These are phyloP conservation scores for Pulicaria dysenterica DNA, from an alignment of 129 eudicot species.

Conservation along the genomic window DNA sequence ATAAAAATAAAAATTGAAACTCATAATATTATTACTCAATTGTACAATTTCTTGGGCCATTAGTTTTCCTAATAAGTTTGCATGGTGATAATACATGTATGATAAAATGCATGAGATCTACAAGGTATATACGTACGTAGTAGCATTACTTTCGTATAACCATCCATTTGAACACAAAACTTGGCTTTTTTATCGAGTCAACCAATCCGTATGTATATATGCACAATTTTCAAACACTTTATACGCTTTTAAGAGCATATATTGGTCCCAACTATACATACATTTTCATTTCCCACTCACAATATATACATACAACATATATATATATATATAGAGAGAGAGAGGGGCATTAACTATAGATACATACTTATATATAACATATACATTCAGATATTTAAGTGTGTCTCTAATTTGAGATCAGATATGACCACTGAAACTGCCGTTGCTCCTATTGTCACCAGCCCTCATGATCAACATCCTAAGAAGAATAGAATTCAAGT, in stretches of 20 bases:
- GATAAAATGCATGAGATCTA: conserved; percentile 6
- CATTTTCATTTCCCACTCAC: conserved; percentile 21
- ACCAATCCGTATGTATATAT: conserved; percentile 25
- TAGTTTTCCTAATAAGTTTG: conserved; percentile 17
- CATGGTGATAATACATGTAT: neutral
- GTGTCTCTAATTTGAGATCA: conserved; percentile 34
- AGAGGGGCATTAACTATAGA: conserved; percentile 36
- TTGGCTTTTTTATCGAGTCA: conserved; percentile 35
- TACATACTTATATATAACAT: conserved; percentile 36
- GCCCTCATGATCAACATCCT: conserved; percentile 37
- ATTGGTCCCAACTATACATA: conserved; percentile 16
- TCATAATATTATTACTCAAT: no score
- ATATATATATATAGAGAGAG: neutral
- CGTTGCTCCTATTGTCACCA: conserved; percentile 39
- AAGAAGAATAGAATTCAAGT: conserved; percentile 92
- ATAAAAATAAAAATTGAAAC: no score
- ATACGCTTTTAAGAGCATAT: conserved; percentile 39
- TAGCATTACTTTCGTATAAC: conserved; percentile 27
- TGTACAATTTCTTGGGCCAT: neutral
- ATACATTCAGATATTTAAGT: conserved; percentile 24
- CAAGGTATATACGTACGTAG: neutral
- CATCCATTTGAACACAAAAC: conserved; percentile 26
- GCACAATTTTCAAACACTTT: conserved; percentile 24
- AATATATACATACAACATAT: conserved; percentile 16
- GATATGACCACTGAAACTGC: conserved; percentile 40